Conservation (phyloP, 495 filamentous ascomycete genomes). For the Poronia punctata region DNA sequence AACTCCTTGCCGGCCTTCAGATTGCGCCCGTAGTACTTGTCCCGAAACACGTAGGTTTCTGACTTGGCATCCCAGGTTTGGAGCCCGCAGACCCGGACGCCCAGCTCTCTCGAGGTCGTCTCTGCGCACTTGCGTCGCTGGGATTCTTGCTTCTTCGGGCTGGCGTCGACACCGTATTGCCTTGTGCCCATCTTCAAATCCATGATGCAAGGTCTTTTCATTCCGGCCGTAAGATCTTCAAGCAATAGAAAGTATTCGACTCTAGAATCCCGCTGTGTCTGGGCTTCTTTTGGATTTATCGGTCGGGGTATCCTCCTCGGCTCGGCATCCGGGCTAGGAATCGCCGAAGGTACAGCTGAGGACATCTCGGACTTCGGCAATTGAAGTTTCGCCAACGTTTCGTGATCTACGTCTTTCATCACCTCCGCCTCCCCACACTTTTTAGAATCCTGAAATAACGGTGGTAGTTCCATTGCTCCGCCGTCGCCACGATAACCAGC, state of each 20-base stretch:
- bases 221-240: constrained; percentile 95
- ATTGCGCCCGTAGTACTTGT: constrained; percentile 94
- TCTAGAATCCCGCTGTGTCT: constrained; percentile 52
- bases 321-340: constrained; percentile 25
- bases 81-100: constrained; percentile 90
- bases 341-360: constrained; percentile 15
- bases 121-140: constrained; percentile 86
- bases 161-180: constrained; percentile 93
- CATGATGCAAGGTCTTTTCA: constrained; percentile 92
- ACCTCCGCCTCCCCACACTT: constrained; percentile 3
- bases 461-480: constrained; percentile 64
- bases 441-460: constrained; percentile 49
- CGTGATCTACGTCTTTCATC: background rate
- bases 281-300: constrained; percentile 74
- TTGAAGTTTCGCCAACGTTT: background rate
- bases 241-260: constrained; percentile 89
- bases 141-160: constrained; percentile 84
- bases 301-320: constrained; percentile 36
- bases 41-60: constrained; percentile 79
- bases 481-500: constrained; percentile 74
- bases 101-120: constrained; percentile 86
- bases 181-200: constrained; percentile 99
- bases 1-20: constrained; percentile 87
- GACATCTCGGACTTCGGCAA: constrained; percentile 13
- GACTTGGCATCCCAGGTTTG: constrained; percentile 88